Percentiles rank a stretch among this genome's conserved stretches.
These are phyloP conservation scores for Aspergillus versicolor DNA, from an alignment of 2,329 filamentous ascomycete species.

Conservation along the genomic window DNA sequence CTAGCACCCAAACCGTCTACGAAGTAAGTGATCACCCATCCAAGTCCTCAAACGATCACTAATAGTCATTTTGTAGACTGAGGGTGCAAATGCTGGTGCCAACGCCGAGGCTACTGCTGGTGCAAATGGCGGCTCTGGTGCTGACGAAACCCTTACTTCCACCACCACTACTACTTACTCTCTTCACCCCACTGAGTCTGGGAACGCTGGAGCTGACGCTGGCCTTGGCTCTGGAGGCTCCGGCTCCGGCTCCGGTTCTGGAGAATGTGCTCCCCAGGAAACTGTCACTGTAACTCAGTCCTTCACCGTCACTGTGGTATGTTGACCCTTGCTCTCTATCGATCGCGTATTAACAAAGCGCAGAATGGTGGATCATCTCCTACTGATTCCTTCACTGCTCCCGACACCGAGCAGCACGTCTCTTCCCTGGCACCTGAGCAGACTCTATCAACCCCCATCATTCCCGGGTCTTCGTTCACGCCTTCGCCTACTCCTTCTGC, in stretches of 20 bases:
- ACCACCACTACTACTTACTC: constrained; percentile 14
- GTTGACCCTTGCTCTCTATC: constrained; percentile 11
- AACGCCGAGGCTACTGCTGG: too few species aligned
- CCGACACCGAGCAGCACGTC: constrained; percentile 9
- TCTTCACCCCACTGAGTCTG: constrained; percentile 5
- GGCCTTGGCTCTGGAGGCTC: neutral
- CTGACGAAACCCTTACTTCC: constrained; percentile 31
- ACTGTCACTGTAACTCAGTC: constrained; percentile 32
- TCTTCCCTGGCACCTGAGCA: neutral
- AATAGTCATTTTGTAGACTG: constrained; percentile 4
- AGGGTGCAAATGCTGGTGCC: neutral
- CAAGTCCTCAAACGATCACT: neutral
- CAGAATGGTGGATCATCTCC: constrained; percentile 14
- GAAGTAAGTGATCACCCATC: constrained; percentile 20
- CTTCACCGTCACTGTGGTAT: constrained; percentile 36
- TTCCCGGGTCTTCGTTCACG: neutral
- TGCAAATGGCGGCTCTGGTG: constrained; percentile 23
- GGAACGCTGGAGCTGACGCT: neutral
- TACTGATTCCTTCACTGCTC: constrained; percentile 4
- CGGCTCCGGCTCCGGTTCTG: neutral
- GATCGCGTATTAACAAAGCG: neutral
- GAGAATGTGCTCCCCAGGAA: constrained; percentile 20
- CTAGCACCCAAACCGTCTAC: constrained; percentile 26
- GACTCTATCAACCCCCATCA: neutral
- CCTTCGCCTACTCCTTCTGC: constrained; percentile 10